Conservation (phyloP, 768 basidiomycete species). For the Pluteus cervinus region DNA sequence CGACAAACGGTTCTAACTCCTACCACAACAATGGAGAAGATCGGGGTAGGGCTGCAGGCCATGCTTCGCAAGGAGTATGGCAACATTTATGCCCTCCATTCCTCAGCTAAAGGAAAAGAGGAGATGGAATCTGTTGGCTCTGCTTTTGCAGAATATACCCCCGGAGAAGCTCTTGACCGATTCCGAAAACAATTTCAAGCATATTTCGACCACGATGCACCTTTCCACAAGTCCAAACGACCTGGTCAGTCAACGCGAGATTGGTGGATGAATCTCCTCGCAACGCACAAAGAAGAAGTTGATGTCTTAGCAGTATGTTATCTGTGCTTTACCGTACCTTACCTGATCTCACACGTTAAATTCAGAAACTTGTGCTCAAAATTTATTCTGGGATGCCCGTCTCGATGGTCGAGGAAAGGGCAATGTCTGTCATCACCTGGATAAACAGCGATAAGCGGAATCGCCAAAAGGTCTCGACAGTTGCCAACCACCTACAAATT, state of each 20-base stretch:
- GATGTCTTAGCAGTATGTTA: conserved; percentile 23
- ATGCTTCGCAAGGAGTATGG: conserved; percentile 5
- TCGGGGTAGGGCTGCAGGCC: conserved; percentile 5
- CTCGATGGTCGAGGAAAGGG: conserved; percentile 33
- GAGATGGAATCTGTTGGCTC: conserved; percentile 8
- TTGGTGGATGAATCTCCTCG: conserved; percentile 13
- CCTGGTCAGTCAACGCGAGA: conserved; percentile 4
- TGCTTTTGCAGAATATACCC: conserved; percentile 7
- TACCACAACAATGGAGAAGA: conserved; percentile 2
- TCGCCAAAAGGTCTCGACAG: background rate
- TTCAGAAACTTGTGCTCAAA: conserved; percentile 25
- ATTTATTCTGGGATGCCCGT: conserved; percentile 24
- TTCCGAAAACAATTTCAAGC: conserved; percentile 11
- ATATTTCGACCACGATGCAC: conserved; percentile 9
- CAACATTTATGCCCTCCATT: conserved; percentile 5
- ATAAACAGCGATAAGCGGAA: background rate
- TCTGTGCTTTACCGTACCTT: background rate
- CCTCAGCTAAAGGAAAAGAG: conserved; percentile 5
- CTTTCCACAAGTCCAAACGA: conserved; percentile 10
- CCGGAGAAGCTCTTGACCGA: conserved; percentile 6
- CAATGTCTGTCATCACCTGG: conserved; percentile 24
- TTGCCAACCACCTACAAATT: background rate
- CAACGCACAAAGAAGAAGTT: conserved; percentile 15
- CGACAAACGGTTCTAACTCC: background rate
- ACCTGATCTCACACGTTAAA: background rate